Conservation (phyloP, 2,329 filamentous ascomycete genomes). For the Ceratocystis lukuohia region DNA sequence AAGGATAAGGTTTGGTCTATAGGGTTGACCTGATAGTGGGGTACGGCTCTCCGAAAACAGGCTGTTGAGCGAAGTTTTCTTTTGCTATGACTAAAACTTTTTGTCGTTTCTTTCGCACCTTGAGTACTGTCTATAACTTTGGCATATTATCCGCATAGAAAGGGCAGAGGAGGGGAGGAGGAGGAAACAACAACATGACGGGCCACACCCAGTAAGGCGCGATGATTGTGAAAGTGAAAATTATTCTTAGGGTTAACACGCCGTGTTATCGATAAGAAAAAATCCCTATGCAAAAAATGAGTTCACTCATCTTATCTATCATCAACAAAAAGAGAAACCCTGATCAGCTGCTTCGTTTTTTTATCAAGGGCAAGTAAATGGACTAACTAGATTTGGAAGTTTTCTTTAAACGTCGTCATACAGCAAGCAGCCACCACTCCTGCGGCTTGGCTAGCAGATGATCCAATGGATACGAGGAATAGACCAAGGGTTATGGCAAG, state of each 20-base stretch:
- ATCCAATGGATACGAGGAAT: neutral
- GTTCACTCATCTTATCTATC: too few species aligned
- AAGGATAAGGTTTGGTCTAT: neutral
- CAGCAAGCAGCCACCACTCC: neutral
- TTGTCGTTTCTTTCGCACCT: neutral
- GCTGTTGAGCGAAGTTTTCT: neutral
- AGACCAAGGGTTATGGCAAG: neutral
- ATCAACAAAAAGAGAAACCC: too few species aligned
- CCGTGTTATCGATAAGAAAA: too few species aligned
- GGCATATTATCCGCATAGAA: neutral
- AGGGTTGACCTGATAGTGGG: constrained; percentile 4
- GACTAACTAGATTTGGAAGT: too few species aligned
- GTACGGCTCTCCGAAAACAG: neutral
- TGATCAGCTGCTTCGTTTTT: too few species aligned
- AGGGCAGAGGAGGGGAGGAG: neutral
- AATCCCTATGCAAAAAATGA: too few species aligned
- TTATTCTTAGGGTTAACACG: too few species aligned
- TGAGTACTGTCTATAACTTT: neutral
- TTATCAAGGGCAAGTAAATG: too few species aligned
- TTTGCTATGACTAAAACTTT: neutral
- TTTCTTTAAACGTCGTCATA: too few species aligned
- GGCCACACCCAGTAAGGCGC: too few species aligned
- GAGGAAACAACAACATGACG: too few species aligned
- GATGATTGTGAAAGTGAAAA: too few species aligned
- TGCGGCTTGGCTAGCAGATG: neutral